phyloP scores from a whole-genome alignment of 2,329 filamentous ascomycete species.

The Hypoxylon sp. region DNA sequence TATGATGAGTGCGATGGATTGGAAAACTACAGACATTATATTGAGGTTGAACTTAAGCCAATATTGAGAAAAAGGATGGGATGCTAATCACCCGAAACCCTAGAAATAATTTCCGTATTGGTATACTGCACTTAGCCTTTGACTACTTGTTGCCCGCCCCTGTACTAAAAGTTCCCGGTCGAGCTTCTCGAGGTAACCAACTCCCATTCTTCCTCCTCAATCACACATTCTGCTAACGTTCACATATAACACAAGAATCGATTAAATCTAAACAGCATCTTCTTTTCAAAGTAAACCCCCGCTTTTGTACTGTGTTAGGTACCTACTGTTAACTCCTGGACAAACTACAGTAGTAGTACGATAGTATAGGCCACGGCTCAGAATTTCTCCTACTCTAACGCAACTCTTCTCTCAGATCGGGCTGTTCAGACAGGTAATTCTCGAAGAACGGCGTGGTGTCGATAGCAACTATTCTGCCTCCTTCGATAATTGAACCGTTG shows the following conservation, averaged over 20 bases:
- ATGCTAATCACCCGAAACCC: background rate
- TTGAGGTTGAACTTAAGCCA: background rate
- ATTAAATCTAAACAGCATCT: background rate
- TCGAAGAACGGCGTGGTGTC: slow-evolving; percentile 12
- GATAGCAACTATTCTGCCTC: slow-evolving; percentile 16
- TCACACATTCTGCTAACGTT: background rate
- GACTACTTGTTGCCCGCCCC: background rate
- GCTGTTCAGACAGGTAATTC: background rate
- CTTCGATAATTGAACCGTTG: slow-evolving; percentile 10
- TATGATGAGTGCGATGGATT: background rate
- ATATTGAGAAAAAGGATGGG: background rate
- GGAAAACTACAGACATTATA: background rate
- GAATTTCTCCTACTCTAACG: background rate
- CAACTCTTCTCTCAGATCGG: background rate
- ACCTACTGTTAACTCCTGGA: background rate
- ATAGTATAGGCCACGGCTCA: background rate
- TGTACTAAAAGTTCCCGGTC: background rate
- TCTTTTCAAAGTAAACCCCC: background rate
- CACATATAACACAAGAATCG: background rate
- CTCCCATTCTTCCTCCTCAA: background rate
- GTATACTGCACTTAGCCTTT: background rate
- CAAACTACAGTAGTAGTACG: background rate
- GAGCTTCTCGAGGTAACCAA: background rate
- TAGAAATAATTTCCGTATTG: background rate
- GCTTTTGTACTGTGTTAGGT: background rate